Percentiles rank a stretch among this genome's conserved stretches.
Conservation (phyloP, 441 rosid genomes). For the Erodium moschatum region DNA sequence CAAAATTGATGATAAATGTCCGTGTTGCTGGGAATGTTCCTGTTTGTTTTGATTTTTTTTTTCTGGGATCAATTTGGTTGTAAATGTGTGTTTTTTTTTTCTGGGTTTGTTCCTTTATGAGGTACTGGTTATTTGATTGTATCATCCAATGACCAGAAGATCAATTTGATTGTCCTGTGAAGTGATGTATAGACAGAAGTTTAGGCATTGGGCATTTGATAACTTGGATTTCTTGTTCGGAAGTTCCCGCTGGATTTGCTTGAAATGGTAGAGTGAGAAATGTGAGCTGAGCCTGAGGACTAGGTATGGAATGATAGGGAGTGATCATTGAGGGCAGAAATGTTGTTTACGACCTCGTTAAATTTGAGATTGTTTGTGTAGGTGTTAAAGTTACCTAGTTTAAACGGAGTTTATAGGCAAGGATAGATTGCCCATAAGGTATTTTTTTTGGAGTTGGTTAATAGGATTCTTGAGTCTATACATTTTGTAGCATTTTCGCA, state of each 20-base stretch:
- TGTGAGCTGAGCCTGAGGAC: neutral
- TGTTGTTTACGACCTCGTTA: neutral
- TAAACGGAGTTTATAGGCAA: neutral
- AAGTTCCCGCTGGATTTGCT: neutral
- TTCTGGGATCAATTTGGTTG: neutral
- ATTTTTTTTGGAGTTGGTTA: neutral
- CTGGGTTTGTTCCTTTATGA: neutral
- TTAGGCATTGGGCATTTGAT: neutral
- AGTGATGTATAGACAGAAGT: neutral
- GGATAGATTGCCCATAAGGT: neutral
- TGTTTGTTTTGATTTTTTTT: neutral
- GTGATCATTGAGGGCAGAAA: neutral
- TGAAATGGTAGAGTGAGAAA: neutral
- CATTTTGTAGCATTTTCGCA: neutral
- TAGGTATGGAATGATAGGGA: neutral
- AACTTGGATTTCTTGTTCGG: neutral
- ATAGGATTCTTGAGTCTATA: neutral
- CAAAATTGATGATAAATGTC: conserved; percentile 9
- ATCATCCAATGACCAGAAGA: neutral
- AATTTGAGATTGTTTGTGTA: conserved; percentile 1
- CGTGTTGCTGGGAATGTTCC: neutral
- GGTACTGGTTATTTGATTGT: neutral
- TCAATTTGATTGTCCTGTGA: neutral
- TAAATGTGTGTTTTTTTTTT: neutral
- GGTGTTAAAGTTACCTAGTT: neutral